Evolutionary conservation across 2,329 filamentous ascomycete species (phyloP).

Genomic region (Clonostachys rhizophaga): DNA sequence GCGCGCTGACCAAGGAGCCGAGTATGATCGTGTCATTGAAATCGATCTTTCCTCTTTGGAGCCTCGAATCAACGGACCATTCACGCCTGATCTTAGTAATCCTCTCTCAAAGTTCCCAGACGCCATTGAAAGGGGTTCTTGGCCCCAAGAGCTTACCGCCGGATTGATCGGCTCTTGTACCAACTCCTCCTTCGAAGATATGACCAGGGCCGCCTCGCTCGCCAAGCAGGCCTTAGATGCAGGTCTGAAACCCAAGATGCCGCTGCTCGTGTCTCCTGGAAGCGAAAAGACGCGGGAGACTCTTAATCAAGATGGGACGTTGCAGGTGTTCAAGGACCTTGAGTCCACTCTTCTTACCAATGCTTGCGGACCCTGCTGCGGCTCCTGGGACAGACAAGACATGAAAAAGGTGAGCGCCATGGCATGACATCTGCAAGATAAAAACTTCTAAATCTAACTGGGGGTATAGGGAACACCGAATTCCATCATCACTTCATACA

Average conservation of each 20-base stretch:
- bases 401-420: conserved; percentile 44
- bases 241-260: conserved; percentile 67
- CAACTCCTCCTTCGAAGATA: conserved; percentile 1
- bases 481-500: conserved; percentile 77
- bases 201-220: conserved; percentile 60
- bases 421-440: conserved; percentile 38
- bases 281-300: conserved; percentile 72
- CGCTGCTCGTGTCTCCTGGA: conserved; percentile 73
- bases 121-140: background rate
- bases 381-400: conserved; percentile 68
- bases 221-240: conserved; percentile 68
- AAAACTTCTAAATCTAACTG: conserved; percentile 23
- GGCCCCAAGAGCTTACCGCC: background rate
- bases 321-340: conserved; percentile 71
- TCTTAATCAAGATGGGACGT: conserved; percentile 63
- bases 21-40: background rate
- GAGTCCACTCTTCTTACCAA: conserved; percentile 72
- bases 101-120: background rate
- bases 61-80: background rate
- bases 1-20: conserved; percentile 55
- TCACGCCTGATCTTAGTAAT: background rate
- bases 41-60: background rate
- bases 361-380: conserved; percentile 65
- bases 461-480: conserved; percentile 30
- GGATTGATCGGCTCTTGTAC: background rate